Percentiles rank a stretch among this genome's conserved stretches.
phyloP scores from a whole-genome alignment of 805 yeast species.

The Debaryomyces prosopidis region DNA sequence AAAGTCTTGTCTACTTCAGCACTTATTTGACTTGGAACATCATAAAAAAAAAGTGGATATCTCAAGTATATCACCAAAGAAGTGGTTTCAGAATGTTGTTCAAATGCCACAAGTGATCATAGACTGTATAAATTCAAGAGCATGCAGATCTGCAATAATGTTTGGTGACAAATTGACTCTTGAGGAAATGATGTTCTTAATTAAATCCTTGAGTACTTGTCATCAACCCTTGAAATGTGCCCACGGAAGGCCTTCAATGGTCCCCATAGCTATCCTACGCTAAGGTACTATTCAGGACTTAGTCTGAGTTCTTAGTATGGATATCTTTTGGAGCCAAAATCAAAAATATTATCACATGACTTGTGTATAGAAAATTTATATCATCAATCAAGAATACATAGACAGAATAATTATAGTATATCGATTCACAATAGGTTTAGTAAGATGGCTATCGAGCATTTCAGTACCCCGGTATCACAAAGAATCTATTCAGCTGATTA shows the following conservation, averaged over 20 bases:
- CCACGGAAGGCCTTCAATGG: conserved; percentile 77
- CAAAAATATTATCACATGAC: conserved; percentile 49
- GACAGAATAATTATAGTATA: not conserved
- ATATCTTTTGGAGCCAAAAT: conserved; percentile 83
- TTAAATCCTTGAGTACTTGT: conserved; percentile 48
- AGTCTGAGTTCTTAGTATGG: conserved; percentile 60
- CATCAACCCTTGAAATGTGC: conserved; percentile 76
- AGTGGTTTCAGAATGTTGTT: conserved; percentile 21
- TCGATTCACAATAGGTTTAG: not conserved
- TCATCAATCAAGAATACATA: not conserved
- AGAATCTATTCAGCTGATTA: not conserved
- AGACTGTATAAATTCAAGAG: conserved; percentile 56
- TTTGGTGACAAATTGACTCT: conserved; percentile 59
- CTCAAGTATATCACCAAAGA: conserved; percentile 16
- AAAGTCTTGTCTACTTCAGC: conserved; percentile 42
- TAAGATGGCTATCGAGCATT: not conserved
- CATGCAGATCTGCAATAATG: conserved; percentile 70
- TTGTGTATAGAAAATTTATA: not conserved
- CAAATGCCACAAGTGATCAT: conserved; percentile 51
- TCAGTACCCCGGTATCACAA: conserved; percentile 1
- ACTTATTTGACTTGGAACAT: conserved; percentile 42
- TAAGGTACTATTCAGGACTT: conserved; percentile 1
- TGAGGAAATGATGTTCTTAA: conserved; percentile 45
- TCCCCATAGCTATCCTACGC: conserved; percentile 45
- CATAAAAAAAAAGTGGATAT: conserved; percentile 43